Conservation (phyloP, 345 rosid genomes). For the Eutrema heterophyllum region DNA sequence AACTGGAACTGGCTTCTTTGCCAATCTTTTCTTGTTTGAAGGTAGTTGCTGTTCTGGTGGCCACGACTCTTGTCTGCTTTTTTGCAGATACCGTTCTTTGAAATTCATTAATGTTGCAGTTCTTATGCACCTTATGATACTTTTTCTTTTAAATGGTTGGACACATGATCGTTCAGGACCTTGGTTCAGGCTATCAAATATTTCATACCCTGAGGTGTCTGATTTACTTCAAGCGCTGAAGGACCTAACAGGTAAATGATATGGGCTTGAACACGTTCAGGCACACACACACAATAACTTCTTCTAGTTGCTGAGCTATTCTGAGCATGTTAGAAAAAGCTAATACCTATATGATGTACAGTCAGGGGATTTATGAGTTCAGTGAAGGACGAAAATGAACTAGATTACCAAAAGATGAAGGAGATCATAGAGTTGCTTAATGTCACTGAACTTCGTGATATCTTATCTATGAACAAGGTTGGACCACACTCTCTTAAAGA, state of each 20-base stretch:
- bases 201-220: constrained; percentile 62
- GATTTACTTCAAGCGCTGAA: constrained; percentile 51
- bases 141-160: background rate
- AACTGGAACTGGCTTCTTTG: background rate
- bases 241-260: constrained; percentile 52
- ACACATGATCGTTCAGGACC: constrained; percentile 46
- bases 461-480: constrained; percentile 58
- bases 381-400: constrained; percentile 38
- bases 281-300: background rate
- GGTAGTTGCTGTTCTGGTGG: constrained; percentile 1
- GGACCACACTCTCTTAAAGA: constrained; percentile 3
- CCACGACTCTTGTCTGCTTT: background rate
- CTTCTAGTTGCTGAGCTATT: background rate
- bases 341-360: constrained; percentile 33
- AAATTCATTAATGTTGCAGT: background rate
- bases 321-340: constrained; percentile 6
- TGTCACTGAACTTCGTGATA: constrained; percentile 66
- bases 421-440: constrained; percentile 53
- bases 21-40: background rate
- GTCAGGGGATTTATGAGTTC: constrained; percentile 48
- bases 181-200: constrained; percentile 75
- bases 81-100: background rate
- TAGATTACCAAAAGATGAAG: constrained; percentile 39
- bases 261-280: background rate
- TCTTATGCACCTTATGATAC: background rate